Conservation (phyloP, 495 filamentous ascomycete species). For the Xylaria sp. region DNA sequence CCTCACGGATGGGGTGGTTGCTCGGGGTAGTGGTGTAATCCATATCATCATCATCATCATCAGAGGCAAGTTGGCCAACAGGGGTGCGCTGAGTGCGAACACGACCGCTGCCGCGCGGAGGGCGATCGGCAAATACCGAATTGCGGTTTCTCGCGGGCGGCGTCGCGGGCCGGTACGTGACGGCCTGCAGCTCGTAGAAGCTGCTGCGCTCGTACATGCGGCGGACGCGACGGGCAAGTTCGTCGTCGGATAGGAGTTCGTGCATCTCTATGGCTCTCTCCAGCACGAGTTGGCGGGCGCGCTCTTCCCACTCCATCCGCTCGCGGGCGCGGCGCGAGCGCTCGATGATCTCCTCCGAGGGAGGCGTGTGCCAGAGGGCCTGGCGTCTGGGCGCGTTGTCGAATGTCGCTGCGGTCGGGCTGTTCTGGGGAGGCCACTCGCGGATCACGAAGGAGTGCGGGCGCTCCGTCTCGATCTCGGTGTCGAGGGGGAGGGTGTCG, state of each 20-base stretch:
- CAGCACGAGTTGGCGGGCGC: not conserved
- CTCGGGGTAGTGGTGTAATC: not conserved
- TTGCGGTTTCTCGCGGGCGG: not conserved
- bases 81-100: not conserved
- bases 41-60: too few species aligned
- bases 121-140: too few species aligned
- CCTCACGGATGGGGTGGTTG: not conserved
- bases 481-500: not conserved
- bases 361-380: not conserved
- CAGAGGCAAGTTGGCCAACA: not conserved
- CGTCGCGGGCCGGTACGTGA: not conserved
- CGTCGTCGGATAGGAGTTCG: not conserved
- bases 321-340: not conserved
- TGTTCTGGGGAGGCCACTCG: conserved; percentile 1
- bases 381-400: not conserved
- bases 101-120: not conserved
- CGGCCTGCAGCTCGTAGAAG: not conserved
- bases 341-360: conserved; percentile 4
- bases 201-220: conserved; percentile 15
- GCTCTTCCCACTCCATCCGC: conserved; percentile 2
- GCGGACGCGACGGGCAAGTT: not conserved
- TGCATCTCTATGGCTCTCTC: not conserved
- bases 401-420: not conserved
- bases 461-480: not conserved
- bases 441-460: conserved; percentile 1